A percentile compares a stretch with the other conserved stretches of the same genome.
Conservation (phyloP, 2,329 filamentous ascomycete genomes). For the Xylariaceae sp. region DNA sequence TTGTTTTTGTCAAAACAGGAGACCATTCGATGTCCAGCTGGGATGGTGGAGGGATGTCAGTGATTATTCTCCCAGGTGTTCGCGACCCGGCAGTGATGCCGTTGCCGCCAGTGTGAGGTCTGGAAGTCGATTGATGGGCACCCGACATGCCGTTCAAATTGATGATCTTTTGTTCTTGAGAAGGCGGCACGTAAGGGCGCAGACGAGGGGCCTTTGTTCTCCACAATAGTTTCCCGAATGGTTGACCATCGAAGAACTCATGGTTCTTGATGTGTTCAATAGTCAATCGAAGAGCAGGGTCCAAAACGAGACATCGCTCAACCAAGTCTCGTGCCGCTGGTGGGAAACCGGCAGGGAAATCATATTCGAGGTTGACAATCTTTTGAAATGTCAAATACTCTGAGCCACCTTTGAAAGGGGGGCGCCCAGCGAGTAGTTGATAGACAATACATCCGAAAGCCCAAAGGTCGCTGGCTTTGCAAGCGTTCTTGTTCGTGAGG, state of each 20-base stretch:
- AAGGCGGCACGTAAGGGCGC: constrained; percentile 74
- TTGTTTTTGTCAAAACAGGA: constrained; percentile 82
- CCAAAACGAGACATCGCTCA: constrained; percentile 83
- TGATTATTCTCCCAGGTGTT: constrained; percentile 77
- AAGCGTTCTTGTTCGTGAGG: constrained; percentile 93
- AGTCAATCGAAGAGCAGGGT: constrained; percentile 77
- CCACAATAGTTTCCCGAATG: constrained; percentile 83
- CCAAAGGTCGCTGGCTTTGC: constrained; percentile 97
- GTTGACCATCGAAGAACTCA: constrained; percentile 85
- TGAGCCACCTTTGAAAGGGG: constrained; percentile 92
- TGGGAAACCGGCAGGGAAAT: constrained; percentile 87
- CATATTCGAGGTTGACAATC: constrained; percentile 90
- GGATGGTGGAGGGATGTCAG: constrained; percentile 91
- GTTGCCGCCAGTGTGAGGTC: constrained; percentile 32
- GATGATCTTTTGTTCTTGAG: constrained; percentile 69
- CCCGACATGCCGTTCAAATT: constrained; percentile 60
- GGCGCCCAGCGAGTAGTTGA: constrained; percentile 89
- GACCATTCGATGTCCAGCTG: constrained; percentile 99
- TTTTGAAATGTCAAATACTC: constrained; percentile 99
- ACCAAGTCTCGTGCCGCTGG: constrained; percentile 81
- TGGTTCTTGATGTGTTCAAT: constrained; percentile 98
- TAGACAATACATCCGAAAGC: constrained; percentile 98
- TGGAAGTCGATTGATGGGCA: constrained; percentile 23
- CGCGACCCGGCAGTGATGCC: constrained; percentile 46
- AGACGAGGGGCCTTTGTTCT: constrained; percentile 83